Conservation (phyloP, 2,329 filamentous ascomycete species). For the Metarhizium anisopliae region DNA sequence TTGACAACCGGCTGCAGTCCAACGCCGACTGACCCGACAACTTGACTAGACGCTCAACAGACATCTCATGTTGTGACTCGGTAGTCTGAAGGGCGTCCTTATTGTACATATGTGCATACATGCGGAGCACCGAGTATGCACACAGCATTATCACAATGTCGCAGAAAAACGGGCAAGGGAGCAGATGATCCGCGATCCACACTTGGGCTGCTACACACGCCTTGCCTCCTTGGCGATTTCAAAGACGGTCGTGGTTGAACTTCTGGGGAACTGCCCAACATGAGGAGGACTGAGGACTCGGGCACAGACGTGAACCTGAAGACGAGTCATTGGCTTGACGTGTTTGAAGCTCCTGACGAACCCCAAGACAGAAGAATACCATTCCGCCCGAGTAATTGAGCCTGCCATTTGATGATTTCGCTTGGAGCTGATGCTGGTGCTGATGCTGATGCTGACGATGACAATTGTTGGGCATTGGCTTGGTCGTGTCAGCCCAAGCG, state of each 20-base stretch:
- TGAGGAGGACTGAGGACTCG: not conserved
- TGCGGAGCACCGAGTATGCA: too few relatives aligned
- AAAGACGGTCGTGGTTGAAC: not conserved
- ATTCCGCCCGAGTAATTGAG: not conserved
- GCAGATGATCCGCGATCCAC: not conserved
- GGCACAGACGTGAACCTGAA: not conserved
- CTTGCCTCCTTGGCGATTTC: not conserved
- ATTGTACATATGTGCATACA: too few relatives aligned
- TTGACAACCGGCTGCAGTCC: too few relatives aligned
- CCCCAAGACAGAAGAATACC: not conserved
- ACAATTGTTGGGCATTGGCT: not conserved
- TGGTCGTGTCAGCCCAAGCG: too few relatives aligned
- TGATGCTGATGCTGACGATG: too few relatives aligned
- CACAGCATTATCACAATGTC: too few relatives aligned
- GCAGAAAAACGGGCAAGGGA: not conserved
- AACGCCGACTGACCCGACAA: too few relatives aligned
- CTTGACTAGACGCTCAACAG: too few relatives aligned
- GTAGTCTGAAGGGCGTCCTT: too few relatives aligned
- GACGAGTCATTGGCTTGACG: not conserved
- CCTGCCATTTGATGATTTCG: not conserved
- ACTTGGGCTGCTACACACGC: not conserved
- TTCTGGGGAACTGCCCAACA: too few relatives aligned
- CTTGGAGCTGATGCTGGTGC: too few relatives aligned
- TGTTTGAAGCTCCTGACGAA: not conserved
- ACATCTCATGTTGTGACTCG: too few relatives aligned